phyloP scores from a whole-genome alignment of 139 green algal species.

The Tetratostichococcus sp. region DNA sequence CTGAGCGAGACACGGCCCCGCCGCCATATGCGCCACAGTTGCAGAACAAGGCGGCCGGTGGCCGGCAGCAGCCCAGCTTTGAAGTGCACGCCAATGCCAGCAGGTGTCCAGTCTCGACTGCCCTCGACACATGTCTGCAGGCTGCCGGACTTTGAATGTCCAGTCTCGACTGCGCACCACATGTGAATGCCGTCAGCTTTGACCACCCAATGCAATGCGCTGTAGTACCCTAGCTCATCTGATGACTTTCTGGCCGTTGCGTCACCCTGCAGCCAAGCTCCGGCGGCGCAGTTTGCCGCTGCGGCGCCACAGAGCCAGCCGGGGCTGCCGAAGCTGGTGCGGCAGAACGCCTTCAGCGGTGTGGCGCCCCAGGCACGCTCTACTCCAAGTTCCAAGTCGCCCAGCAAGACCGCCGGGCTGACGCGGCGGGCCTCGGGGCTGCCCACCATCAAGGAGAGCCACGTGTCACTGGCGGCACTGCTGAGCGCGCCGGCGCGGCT shows the following conservation, averaged over 20 bases:
- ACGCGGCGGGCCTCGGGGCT: not conserved
- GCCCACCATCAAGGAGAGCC: not conserved
- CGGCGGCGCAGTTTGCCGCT: too few species aligned
- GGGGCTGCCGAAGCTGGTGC: too few species aligned
- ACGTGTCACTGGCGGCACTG: not conserved
- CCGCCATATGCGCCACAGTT: not conserved
- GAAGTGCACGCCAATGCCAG: not conserved
- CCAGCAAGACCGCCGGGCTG: not conserved
- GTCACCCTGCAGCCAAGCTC: too few species aligned
- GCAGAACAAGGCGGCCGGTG: not conserved
- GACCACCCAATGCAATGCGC: too few species aligned
- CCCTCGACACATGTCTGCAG: too few species aligned
- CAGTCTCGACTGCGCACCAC: too few species aligned
- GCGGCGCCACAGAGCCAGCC: too few species aligned
- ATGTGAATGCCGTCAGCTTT: too few species aligned
- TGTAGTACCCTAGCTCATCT: too few species aligned
- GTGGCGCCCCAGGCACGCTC: too few species aligned
- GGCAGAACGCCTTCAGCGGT: not conserved
- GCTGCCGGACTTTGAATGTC: not conserved
- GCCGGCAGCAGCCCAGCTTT: not conserved
- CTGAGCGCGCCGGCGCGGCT: not conserved
- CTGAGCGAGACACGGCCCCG: not conserved
- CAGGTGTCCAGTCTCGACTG: not conserved
- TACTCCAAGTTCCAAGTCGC: not conserved
- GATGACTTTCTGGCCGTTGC: too few species aligned